Conservation (phyloP, 202 grass and related monocot genomes). For the Zoysia matrella region DNA sequence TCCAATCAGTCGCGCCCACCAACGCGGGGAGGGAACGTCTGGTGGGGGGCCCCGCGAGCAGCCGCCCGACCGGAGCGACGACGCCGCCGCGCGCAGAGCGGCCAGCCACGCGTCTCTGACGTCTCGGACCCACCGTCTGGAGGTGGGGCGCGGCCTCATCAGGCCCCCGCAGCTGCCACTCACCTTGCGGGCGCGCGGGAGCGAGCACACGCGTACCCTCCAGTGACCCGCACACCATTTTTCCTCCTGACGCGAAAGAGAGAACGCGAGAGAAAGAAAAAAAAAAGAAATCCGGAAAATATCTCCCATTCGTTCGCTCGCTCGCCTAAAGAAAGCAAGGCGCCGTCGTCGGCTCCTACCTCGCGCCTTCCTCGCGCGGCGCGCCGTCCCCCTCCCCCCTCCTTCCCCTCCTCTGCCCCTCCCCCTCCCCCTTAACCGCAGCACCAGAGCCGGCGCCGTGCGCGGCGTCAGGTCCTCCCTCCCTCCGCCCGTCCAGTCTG, state of each 20-base stretch:
- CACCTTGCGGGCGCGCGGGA: conserved; percentile 25
- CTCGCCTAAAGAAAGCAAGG: conserved; percentile 42
- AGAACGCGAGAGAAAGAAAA: too few species aligned
- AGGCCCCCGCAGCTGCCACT: conserved; percentile 26
- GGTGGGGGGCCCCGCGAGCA: conserved; percentile 2
- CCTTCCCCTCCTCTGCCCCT: too few species aligned
- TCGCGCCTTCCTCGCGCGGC: conserved; percentile 50
- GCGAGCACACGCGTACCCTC: neutral
- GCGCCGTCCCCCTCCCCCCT: too few species aligned
- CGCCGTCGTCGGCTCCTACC: conserved; percentile 42
- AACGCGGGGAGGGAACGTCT: too few species aligned
- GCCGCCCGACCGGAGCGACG: conserved; percentile 21
- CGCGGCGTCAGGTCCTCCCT: neutral
- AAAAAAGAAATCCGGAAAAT: conserved; percentile 14
- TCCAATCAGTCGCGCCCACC: neutral
- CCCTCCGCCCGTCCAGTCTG: neutral
- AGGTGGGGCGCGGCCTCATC: too few species aligned
- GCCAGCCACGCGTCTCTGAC: neutral
- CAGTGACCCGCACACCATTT: neutral
- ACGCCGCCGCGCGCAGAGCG: conserved; percentile 40
- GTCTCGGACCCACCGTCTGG: neutral
- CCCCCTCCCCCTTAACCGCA: neutral
- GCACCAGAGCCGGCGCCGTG: neutral
- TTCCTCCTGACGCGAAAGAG: neutral
- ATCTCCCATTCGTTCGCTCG: conserved; percentile 11